Percentiles rank a stretch among this genome's conserved stretches.
phyloP scores from a whole-genome alignment of 2,329 filamentous ascomycete genomes.

The Cladosporium sp. region DNA sequence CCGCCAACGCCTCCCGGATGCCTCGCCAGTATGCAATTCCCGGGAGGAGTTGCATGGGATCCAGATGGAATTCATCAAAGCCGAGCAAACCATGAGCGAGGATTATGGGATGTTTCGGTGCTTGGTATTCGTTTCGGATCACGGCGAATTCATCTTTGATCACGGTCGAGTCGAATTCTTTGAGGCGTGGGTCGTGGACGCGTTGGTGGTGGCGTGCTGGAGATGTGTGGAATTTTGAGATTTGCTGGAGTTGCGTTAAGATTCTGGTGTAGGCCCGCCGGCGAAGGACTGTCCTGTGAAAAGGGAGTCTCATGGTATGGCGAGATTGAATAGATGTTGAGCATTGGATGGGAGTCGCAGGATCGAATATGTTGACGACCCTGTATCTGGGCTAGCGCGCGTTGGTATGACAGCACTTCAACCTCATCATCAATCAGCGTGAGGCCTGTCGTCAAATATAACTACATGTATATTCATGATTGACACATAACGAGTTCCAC shows the following conservation, averaged over 20 bases:
- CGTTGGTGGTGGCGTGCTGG: conserved; percentile 9
- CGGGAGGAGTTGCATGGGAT: conserved; percentile 47
- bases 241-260: not conserved
- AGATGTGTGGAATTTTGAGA: not conserved
- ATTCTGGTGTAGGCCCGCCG: not conserved
- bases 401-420: too few relatives aligned
- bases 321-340: not conserved
- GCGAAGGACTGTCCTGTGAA: conserved; percentile 16
- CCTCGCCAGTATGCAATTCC: conserved; percentile 63
- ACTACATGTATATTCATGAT: too few relatives aligned
- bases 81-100: conserved; percentile 63
- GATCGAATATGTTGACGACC: too few relatives aligned
- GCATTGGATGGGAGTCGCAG: too few relatives aligned
- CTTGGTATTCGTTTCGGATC: conserved; percentile 53
- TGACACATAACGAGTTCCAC: too few relatives aligned
- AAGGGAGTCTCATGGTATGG: conserved; percentile 5
- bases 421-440: too few relatives aligned
- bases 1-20: conserved; percentile 54
- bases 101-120: conserved; percentile 55
- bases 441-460: too few relatives aligned
- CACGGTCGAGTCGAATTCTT: conserved; percentile 17
- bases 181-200: conserved; percentile 23
- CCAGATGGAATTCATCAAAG: conserved; percentile 57
- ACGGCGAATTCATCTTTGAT: conserved; percentile 56
- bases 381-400: too few relatives aligned